A percentile compares a stretch with the other conserved stretches of the same genome.
phyloP scores from a whole-genome alignment of 2,329 filamentous ascomycete species.

The Penicillium glabrum region DNA sequence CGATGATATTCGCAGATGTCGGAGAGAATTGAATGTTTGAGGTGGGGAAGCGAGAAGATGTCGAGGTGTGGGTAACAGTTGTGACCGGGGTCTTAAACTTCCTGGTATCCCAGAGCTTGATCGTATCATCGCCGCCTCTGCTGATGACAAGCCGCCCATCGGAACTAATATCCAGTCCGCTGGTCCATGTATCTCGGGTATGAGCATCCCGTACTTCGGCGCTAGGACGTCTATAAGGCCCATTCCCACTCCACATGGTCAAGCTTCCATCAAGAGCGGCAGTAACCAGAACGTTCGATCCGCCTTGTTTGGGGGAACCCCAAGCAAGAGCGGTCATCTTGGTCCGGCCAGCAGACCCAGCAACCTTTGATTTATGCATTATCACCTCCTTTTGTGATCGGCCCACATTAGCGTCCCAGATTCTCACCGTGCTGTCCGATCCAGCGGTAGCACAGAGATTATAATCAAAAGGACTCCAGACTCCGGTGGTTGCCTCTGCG shows the following conservation, averaged over 20 bases:
- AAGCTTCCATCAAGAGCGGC: conserved; percentile 86
- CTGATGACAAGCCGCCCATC: conserved; percentile 91
- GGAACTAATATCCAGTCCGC: conserved; percentile 83
- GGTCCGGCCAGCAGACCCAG: conserved; percentile 83
- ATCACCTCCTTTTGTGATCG: conserved; percentile 89
- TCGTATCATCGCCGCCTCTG: conserved; percentile 83
- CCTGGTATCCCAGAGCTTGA: conserved; percentile 95
- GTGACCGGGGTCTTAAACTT: conserved; percentile 92
- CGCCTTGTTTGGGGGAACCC: conserved; percentile 74
- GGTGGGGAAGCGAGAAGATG: conserved; percentile 78
- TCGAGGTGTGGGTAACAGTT: conserved; percentile 74
- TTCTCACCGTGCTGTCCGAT: conserved; percentile 90
- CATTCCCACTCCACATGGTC: conserved; percentile 88
- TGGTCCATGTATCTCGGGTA: conserved; percentile 80
- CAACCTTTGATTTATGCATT: conserved; percentile 90
- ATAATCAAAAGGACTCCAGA: conserved; percentile 85
- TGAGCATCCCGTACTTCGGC: conserved; percentile 86
- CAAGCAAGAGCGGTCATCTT: conserved; percentile 93
- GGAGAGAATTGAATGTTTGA: conserved; percentile 89
- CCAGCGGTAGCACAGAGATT: conserved; percentile 87
- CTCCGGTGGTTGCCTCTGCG: conserved; percentile 83
- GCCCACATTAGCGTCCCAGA: conserved; percentile 95
- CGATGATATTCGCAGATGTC: conserved; percentile 78
- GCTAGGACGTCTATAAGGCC: conserved; percentile 76
- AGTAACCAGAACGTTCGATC: conserved; percentile 73